Evolutionary conservation across 805 yeast genomes (phyloP), one percentile per base, ranked within the genome.

Genomic region (Komagataella populi): DNA sequence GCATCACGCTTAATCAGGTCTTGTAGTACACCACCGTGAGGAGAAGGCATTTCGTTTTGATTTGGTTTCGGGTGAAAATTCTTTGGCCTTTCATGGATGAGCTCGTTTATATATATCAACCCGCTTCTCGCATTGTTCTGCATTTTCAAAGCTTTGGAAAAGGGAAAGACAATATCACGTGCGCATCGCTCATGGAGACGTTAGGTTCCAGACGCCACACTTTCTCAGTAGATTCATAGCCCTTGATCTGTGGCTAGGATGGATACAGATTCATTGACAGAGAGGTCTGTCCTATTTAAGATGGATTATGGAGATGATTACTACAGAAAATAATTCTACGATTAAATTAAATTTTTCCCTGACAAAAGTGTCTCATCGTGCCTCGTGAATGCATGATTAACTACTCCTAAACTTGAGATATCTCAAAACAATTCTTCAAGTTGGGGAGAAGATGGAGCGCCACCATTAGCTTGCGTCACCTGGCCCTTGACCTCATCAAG

Each of bases 1-100:
- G 80, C 77, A 66, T 90, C 98, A 69, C 98, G 83, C 51, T 81
- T 79, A 53, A 89, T 76, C 55, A 90, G 76, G 66, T 90, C 98
- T 68, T 90, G 83, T 57, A 90, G 78, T 51, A 73, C 72, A 60
- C 96, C 96, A 64, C 97, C 98, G 77, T 91, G 97, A 53, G 98
- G 96, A 60, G 80, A 69, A 53, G 84, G 82, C 87, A 83, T 82
- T 49, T 48, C 60, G 44, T 30, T 30, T 5, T 8, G 39, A 30
- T 12, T 30, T 8, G 39, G 39, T 30, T 30, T 30, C 39, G 14
- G n/a, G 39, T 30, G 39, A 30, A 30, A 30, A 30, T 30, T 30
- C 14, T 10, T 12, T 10, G 39, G 14, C 8, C 39, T 30, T 30
- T 30, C 39, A 30, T 30, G 39, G 39, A 30, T 14, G 10, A 30